Conservation (phyloP, 1,139 yeast genomes). For the Pneumocystis carinii region DNA sequence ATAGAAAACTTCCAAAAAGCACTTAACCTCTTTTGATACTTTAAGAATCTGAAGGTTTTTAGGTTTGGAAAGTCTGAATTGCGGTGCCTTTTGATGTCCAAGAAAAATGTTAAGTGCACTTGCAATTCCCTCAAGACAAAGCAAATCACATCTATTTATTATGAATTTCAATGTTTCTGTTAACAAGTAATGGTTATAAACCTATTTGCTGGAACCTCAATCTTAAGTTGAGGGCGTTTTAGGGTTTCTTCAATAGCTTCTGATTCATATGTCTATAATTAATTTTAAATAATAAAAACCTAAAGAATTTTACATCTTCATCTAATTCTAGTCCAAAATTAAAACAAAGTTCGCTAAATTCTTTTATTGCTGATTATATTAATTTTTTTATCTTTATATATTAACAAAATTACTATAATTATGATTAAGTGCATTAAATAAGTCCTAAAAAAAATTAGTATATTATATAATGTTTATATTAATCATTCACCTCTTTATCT, state of each 20-base stretch:
- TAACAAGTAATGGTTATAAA: slow-evolving; percentile 14
- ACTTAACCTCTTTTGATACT: slow-evolving; percentile 4
- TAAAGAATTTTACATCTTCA: slow-evolving; percentile 41
- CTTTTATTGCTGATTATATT: slow-evolving; percentile 43
- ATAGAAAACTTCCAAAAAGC: slow-evolving; percentile 1
- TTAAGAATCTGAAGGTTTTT: slow-evolving; percentile 55
- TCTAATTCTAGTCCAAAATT: slow-evolving; percentile 95
- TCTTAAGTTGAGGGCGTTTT: slow-evolving; percentile 91
- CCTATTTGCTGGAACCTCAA: slow-evolving; percentile 84
- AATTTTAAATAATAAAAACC: not conserved
- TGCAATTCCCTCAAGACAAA: slow-evolving; percentile 95
- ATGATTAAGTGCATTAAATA: not conserved
- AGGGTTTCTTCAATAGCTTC: slow-evolving; percentile 32
- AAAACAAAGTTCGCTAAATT: slow-evolving; percentile 92
- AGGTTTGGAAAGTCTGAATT: slow-evolving; percentile 43
- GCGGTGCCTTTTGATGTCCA: slow-evolving; percentile 52
- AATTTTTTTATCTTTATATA: not conserved
- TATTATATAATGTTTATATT: not conserved
- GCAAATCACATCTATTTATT: slow-evolving; percentile 66
- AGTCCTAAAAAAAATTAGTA: not conserved
- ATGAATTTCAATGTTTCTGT: not conserved
- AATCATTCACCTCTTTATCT: not conserved
- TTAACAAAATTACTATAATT: not conserved
- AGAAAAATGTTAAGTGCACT: slow-evolving; percentile 85
- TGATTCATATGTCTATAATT: slow-evolving; percentile 30